Percentiles rank a stretch among this genome's conserved stretches.
Conservation (phyloP, 768 basidiomycete species). For the Imleria badia region DNA sequence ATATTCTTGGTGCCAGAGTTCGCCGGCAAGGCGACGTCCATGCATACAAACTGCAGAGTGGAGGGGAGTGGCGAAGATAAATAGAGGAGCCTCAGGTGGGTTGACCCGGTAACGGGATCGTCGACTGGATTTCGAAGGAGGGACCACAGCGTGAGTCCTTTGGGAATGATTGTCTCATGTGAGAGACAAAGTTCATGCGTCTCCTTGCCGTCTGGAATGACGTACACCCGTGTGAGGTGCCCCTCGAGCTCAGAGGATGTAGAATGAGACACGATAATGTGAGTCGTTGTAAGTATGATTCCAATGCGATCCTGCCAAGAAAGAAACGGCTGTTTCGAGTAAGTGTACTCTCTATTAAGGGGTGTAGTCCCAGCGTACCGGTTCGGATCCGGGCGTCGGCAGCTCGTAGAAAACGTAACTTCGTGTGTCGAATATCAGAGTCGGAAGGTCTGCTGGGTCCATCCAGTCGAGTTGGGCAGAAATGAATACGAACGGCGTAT, state of each 20-base stretch:
- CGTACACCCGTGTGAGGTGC: background rate
- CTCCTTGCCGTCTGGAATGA: background rate
- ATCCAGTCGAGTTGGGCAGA: no score
- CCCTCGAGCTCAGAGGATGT: background rate
- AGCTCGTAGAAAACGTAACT: background rate
- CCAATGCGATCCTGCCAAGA: no score
- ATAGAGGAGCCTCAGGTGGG: background rate
- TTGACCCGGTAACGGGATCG: background rate
- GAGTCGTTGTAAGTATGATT: background rate
- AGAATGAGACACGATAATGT: background rate
- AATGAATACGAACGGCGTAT: background rate
- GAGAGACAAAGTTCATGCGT: no score
- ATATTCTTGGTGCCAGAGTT: background rate
- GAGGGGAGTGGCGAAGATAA: background rate
- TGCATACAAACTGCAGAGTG: background rate
- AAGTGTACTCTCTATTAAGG: background rate
- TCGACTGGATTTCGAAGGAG: background rate
- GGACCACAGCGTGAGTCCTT: background rate
- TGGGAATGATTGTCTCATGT: background rate
- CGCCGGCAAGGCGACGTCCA: background rate
- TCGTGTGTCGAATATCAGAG: background rate
- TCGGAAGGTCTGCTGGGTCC: fast-evolving
- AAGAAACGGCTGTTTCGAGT: background rate
- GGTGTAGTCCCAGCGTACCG: background rate
- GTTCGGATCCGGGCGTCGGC: background rate